phyloP scores from a whole-genome alignment of 805 yeast genomes.

The Teunomyces stri region DNA sequence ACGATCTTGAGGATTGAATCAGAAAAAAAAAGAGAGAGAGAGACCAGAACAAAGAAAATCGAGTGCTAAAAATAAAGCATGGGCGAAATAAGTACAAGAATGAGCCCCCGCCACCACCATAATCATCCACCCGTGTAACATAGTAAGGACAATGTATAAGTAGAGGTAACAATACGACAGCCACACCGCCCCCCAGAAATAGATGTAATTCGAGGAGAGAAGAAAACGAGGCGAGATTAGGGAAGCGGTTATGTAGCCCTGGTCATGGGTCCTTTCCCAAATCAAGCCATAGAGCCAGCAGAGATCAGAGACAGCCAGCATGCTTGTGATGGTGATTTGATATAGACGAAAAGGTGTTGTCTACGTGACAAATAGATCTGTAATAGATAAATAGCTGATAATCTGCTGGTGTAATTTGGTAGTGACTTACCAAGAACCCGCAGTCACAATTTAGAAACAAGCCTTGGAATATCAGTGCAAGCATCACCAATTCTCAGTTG shows the following conservation, averaged over 20 bases:
- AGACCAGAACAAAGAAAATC: background rate
- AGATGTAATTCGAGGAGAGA: background rate
- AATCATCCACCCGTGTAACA: background rate
- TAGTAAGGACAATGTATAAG: background rate
- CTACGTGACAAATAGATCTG: background rate
- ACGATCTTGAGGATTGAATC: conserved; percentile 39
- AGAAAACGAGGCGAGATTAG: background rate
- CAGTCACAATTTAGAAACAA: too few species aligned
- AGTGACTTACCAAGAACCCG: too few species aligned
- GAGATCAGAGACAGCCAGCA: background rate
- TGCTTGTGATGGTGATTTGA: background rate
- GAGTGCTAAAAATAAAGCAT: background rate
- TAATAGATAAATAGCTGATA: background rate
- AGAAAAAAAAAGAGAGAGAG: background rate
- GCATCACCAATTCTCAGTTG: background rate
- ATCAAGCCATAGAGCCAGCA: background rate
- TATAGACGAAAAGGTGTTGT: background rate
- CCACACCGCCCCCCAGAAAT: background rate
- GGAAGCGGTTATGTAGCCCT: background rate
- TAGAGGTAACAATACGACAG: background rate
- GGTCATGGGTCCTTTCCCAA: background rate
- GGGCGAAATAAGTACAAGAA: background rate
- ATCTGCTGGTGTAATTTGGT: background rate
- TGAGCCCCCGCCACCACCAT: background rate
- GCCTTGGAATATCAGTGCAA: too few species aligned